Conservation (phyloP, 805 yeast species). For the Ogataea naganishii region DNA sequence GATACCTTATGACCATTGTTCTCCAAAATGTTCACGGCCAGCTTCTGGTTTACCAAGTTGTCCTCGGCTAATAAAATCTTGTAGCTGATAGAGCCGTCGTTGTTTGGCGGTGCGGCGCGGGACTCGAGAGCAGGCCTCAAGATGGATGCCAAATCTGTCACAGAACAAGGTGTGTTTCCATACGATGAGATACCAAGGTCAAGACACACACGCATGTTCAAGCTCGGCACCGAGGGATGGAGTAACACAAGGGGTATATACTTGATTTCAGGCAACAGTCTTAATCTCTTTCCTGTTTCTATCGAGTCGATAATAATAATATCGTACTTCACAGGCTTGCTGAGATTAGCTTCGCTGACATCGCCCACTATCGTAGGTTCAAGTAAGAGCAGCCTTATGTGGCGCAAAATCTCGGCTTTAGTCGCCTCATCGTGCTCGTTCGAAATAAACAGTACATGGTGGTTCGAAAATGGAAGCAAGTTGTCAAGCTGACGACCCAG, state of each 20-base stretch:
- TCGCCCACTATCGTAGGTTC: constrained; percentile 48
- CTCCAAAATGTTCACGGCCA: constrained; percentile 78
- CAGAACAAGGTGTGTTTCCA: constrained; percentile 83
- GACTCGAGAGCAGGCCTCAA: constrained; percentile 81
- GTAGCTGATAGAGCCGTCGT: constrained; percentile 70
- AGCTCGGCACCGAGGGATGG: constrained; percentile 66
- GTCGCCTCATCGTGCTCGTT: constrained; percentile 49
- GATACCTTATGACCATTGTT: constrained; percentile 79
- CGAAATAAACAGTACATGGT: constrained; percentile 62
- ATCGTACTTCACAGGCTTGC: constrained; percentile 57
- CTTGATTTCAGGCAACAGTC: constrained; percentile 68
- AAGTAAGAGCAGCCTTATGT: constrained; percentile 47
- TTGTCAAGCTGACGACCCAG: constrained; percentile 59
- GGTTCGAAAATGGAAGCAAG: constrained; percentile 62
- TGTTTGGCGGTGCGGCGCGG: constrained; percentile 68
- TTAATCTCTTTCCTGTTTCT: constrained; percentile 60
- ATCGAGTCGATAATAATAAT: constrained; percentile 77
- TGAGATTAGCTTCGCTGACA: constrained; percentile 47
- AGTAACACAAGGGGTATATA: constrained; percentile 77
- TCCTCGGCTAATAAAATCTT: constrained; percentile 78
- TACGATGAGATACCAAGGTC: constrained; percentile 83
- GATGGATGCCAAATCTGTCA: constrained; percentile 73
- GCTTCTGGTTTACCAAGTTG: constrained; percentile 77
- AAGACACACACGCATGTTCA: constrained; percentile 73
- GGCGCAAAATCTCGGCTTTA: constrained; percentile 39